Percentiles rank a stretch among this genome's conserved stretches.
phyloP scores from a whole-genome alignment of 805 yeast genomes.

The Myxozyma sirexii region DNA sequence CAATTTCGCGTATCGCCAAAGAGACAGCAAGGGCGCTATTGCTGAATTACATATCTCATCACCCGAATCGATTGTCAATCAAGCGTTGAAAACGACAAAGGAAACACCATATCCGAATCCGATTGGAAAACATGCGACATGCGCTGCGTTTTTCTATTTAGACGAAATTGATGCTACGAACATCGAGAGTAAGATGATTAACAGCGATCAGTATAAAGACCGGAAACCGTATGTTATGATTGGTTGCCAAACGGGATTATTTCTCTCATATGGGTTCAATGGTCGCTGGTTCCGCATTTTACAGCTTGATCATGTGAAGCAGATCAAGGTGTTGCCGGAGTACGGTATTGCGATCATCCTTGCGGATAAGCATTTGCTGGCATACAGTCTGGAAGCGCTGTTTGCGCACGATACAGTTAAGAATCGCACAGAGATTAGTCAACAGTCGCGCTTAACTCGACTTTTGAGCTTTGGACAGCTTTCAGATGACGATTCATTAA shows the following conservation, averaged over 20 bases:
- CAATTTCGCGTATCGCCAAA: constrained; percentile 60
- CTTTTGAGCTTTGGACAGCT: neutral
- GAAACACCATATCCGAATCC: neutral
- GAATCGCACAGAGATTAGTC: neutral
- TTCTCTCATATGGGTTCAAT: constrained; percentile 45
- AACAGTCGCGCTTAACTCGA: neutral
- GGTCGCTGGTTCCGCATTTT: constrained; percentile 61
- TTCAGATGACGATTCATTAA: neutral
- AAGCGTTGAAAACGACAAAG: neutral
- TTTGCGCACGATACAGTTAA: constrained; percentile 36
- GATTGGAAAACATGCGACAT: constrained; percentile 26
- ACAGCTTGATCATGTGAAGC: constrained; percentile 55
- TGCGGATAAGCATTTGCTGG: constrained; percentile 62
- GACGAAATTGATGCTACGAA: constrained; percentile 48
- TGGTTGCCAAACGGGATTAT: constrained; percentile 69
- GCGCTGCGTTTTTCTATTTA: constrained; percentile 52
- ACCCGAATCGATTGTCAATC: neutral
- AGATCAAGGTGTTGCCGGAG: constrained; percentile 60
- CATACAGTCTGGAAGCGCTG: constrained; percentile 65
- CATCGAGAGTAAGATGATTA: neutral
- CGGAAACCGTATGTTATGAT: constrained; percentile 45
- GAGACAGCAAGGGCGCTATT: neutral
- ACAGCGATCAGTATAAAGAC: neutral
- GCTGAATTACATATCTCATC: constrained; percentile 2
- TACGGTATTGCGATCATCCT: constrained; percentile 60